Evolutionary conservation across 208 protist species (phyloP), one percentile per base, ranked within the genome.

Genomic region (Tritrichomonas foetus): DNA sequence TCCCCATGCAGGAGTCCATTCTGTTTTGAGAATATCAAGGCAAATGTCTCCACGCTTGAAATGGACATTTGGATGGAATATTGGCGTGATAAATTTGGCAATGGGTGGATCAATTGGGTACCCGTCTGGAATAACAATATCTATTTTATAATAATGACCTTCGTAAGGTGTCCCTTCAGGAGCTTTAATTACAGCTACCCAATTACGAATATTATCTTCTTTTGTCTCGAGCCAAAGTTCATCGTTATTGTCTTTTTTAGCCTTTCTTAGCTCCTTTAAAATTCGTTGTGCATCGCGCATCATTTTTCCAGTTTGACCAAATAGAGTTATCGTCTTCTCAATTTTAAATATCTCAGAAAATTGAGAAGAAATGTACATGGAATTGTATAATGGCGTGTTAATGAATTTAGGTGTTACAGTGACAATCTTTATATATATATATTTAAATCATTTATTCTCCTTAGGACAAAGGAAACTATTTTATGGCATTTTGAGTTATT

Each of bases 11-110:
- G 82, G 82, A 30, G 53, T 93, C 82, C 82, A 93, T 66, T 93
- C 82, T 27, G 47, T 93, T 41, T 93, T 93, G 0, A 93, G 41
- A 66, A 93, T 93, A 93, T 93, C 82, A 44, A 93, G 66, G n/a
- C 82, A 93, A 69, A 93, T 93, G 22, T 53, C 49, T 66, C 82
- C 82, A 49, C 39, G 20, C 36, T 93, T 57, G 44, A 93, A 93
- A 44, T 53, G 16, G 8, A 93, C 49, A n/a, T 93, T 93, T 93
- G 82, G 82, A 93, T 93, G 82, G 50, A 93, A 93, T 14, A 93
- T 93, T 66, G 13, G 13, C 30, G 82, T 93, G 16, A 93, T 66
- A 30, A 93, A 69, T 66, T 69, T 66, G 25, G 82, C 55, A 22
- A 30, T 53, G 5, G 82, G 82, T 41, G 82, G 82, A 9, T 66